Base-by-base conservation (phyloP, 176 grass and related monocot species). In the Secale cereale region DNA sequence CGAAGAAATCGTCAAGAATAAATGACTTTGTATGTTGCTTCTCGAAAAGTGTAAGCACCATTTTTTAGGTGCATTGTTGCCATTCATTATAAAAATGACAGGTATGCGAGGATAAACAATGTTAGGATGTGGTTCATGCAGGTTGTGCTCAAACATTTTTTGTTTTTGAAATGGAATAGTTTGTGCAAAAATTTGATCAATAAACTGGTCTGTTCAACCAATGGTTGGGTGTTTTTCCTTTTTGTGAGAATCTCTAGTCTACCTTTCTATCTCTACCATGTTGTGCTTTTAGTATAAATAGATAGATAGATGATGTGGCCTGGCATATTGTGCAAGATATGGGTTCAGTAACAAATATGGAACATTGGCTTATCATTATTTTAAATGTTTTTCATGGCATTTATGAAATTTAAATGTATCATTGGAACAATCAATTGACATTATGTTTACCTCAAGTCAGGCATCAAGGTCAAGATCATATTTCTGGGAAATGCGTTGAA, bases 381-480 rank as follows among this genome's bases (percentile, higher is more conserved):
- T 10, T 46, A 28, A 50, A 60, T 60, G 20, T 77, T 60, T 73
- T 72, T 26, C 15, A 45, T 75, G 57, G 50, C 81, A 70, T 70
- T 56, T 4, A 17, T 86, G 74, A 77, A 65, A 32, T 76, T 65
- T 22, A 74, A 73, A 78, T 26, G 9, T 65, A 25, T 54, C 35
- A 81, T 71, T 23, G 59, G 74, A 43, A n/a, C n/a, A n/a, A n/a
- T n/a, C n/a, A n/a, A 19, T 82, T 86, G 22, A 59, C n/a, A n/a
- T n/a, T n/a, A n/a, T n/a, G 71, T 81, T 65, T 87, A 5, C 20
- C 30, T 89, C 13, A 46, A 88, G 59, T 76, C 86, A 98, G 96
- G 88, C 89, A 65, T 87, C 89, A 75, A 88, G 91, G 74, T 66
- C 35, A 82, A 89, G 77, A 87, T 57, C 75, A 32, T 77, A 48